These are phyloP conservation scores for Xylaria telfairii DNA, from an alignment of 495 filamentous ascomycete genomes.

Conservation along the genomic window DNA sequence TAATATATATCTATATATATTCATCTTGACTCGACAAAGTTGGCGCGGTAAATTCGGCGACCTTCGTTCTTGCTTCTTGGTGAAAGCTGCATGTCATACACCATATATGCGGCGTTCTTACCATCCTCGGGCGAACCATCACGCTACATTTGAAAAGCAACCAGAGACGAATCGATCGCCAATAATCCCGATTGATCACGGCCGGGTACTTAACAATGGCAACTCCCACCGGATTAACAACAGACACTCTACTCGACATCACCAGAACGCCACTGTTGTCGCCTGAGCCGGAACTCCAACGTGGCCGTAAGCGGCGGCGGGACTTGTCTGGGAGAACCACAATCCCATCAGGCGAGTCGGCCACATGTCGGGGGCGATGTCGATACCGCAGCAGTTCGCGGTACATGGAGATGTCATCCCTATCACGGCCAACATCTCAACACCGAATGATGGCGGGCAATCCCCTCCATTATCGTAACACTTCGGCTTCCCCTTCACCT, in stretches of 20 bases:
- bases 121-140: neutral
- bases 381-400: conserved; percentile 47
- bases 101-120: neutral
- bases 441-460: neutral
- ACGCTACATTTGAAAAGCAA: neutral
- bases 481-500: conserved; percentile 39
- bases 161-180: neutral
- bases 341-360: conserved; percentile 45
- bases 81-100: neutral
- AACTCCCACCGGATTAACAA: conserved; percentile 19
- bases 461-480: conserved; percentile 34
- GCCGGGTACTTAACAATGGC: conserved; percentile 23
- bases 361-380: conserved; percentile 47
- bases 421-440: conserved; percentile 24
- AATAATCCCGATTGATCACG: neutral
- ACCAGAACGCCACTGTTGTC: conserved; percentile 35
- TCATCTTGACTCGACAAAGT: neutral
- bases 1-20: neutral
- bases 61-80: neutral
- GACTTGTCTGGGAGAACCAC: conserved; percentile 31
- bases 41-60: neutral
- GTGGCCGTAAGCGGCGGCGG: conserved; percentile 44
- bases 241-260: conserved; percentile 35
- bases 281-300: conserved; percentile 41
- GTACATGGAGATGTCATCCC: conserved; percentile 33